Percentiles rank a stretch among this genome's conserved stretches.
Evolutionary conservation across 768 basidiomycete genomes (phyloP).

Genomic region (Cyclocybe aegerita): DNA sequence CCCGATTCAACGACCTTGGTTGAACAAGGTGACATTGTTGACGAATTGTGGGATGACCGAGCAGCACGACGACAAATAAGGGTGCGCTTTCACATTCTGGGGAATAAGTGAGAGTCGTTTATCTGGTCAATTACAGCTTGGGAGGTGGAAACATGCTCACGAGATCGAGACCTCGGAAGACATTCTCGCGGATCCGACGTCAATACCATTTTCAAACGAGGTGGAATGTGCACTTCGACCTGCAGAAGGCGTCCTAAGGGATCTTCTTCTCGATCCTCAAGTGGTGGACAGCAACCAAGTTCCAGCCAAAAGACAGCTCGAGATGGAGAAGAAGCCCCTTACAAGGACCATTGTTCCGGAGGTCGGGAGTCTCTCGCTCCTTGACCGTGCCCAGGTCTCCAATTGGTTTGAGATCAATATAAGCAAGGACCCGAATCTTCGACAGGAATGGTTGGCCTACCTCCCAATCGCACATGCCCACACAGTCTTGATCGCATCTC

Average conservation of each 20-base stretch:
- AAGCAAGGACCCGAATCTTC: not conserved
- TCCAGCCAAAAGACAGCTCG: conserved; percentile 18
- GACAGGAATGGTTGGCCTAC: conserved; percentile 7
- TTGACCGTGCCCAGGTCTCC: conserved; percentile 18
- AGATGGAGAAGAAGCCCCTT: conserved; percentile 4
- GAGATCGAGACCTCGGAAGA: conserved; percentile 16
- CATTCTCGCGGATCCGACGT: conserved; percentile 19
- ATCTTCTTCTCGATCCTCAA: conserved; percentile 6
- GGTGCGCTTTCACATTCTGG: conserved; percentile 3
- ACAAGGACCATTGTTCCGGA: conserved; percentile 9
- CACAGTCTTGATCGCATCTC: conserved; percentile 15
- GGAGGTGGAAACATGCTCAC: conserved; percentile 23
- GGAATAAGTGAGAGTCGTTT: not conserved
- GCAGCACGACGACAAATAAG: conserved; percentile 8
- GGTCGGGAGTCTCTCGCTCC: conserved; percentile 12
- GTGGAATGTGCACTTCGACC: conserved; percentile 15
- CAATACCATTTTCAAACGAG: conserved; percentile 15
- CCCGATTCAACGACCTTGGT: conserved; percentile 2
- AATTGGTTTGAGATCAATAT: conserved; percentile 25
- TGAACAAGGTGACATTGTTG: conserved; percentile 3
- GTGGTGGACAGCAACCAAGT: not conserved
- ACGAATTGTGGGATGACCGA: conserved; percentile 18
- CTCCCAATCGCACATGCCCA: conserved; percentile 14
- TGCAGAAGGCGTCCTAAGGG: conserved; percentile 2
- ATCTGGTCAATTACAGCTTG: conserved; percentile 15